These are phyloP conservation scores for Candida ficus DNA, from an alignment of 805 yeast genomes.

Conservation along the genomic window DNA sequence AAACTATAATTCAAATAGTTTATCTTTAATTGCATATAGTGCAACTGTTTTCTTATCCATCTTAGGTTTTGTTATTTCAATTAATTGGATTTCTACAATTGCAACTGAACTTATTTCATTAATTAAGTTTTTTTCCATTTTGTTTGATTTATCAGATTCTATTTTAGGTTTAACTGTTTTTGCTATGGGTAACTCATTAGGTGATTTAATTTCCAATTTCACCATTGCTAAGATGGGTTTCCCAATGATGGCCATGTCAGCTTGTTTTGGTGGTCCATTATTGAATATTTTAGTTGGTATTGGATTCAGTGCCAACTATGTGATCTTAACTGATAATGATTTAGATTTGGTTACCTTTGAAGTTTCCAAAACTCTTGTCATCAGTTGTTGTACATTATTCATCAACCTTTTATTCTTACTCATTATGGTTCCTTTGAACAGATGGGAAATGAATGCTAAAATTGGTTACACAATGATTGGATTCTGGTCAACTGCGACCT, in stretches of 20 bases:
- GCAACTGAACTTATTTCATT: conserved; percentile 50
- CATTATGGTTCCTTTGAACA: conserved; percentile 38
- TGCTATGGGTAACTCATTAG: conserved; percentile 90
- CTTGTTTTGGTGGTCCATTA: conserved; percentile 93
- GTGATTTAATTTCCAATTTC: conserved; percentile 81
- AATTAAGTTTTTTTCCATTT: conserved; percentile 55
- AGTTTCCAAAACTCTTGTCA: conserved; percentile 32
- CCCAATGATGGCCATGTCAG: conserved; percentile 89
- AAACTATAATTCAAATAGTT: conserved; percentile 1
- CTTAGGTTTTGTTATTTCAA: conserved; percentile 62
- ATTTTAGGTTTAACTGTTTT: conserved; percentile 84
- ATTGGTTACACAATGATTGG: conserved; percentile 32
- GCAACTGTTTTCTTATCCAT: conserved; percentile 25
- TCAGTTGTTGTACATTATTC: conserved; percentile 37
- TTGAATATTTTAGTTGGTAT: conserved; percentile 73
- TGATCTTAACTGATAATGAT: conserved; percentile 23
- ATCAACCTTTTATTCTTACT: conserved; percentile 34
- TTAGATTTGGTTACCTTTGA: conserved; percentile 27
- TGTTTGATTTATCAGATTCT: conserved; percentile 65
- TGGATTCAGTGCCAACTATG: conserved; percentile 63
- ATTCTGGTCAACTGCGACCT: conserved; percentile 22
- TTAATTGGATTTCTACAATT: conserved; percentile 62
- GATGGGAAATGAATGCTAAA: conserved; percentile 39
- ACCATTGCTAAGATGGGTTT: conserved; percentile 82
- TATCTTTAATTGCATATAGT: neutral